A percentile compares a stretch with the other conserved stretches of the same genome.
Evolutionary conservation across 169 alveolate species (phyloP).

Genomic region (Plasmodium chabaudi): DNA sequence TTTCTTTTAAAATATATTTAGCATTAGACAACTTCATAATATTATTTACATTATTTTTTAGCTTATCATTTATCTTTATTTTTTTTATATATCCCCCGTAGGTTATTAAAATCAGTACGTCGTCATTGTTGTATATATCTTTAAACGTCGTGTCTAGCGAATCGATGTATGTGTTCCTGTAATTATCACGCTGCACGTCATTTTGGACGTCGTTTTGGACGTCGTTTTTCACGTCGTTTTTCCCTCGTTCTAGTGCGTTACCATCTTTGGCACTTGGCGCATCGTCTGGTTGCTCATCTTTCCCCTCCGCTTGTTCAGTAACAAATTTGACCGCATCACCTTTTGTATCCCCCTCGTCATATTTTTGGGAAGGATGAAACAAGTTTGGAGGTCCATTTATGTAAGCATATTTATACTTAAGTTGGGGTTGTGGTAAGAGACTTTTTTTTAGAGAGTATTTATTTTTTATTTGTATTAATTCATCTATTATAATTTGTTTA

Average conservation of each 20-base stretch:
- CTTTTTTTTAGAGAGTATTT: conserved; percentile 31
- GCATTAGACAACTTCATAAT: conserved; percentile 52
- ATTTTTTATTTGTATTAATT: conserved; percentile 45
- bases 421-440: background rate
- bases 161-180: conserved; percentile 68
- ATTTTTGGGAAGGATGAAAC: no score
- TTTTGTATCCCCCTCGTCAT: background rate
- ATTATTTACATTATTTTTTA: conserved; percentile 63
- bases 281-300: background rate
- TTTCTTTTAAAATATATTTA: conserved; percentile 70
- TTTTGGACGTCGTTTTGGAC: background rate
- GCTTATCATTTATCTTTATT: conserved; percentile 49
- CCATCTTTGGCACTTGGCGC: background rate
- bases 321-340: background rate
- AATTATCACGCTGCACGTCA: background rate
- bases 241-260: background rate
- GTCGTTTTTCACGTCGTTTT: background rate
- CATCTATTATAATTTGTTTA: conserved; percentile 65
- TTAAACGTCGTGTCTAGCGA: conserved; percentile 17
- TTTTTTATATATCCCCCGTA: conserved; percentile 70
- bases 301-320: background rate
- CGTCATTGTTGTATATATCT: conserved; percentile 55
- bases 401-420: conserved; percentile 47
- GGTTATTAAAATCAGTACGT: conserved; percentile 55
- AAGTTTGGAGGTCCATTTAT: background rate